Evolutionary conservation across 768 basidiomycete species (phyloP), one percentile per base, ranked within the genome.

Genomic region (Leccinum rimulosum): DNA sequence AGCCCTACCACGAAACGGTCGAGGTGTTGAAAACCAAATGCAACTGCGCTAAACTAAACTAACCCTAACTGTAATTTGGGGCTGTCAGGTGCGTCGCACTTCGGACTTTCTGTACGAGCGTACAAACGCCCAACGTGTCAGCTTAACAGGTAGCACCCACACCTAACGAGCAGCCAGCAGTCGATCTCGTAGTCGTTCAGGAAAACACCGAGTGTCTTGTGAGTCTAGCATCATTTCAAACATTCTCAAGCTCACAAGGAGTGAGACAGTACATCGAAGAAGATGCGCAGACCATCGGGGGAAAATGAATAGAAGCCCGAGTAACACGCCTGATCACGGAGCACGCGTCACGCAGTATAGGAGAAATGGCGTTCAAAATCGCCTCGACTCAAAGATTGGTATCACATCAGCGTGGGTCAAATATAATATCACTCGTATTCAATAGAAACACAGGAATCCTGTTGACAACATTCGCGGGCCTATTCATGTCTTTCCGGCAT

Each of bases 171-270:
- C 80, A 82, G 62, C 82, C 91, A 38, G 71, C 77, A 3, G 84
- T 97, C 6, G 93, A 99, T 76, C 83, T 98, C 68, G 86, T 98
- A 48, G 97, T 99, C 52, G 95, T 98, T 30, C 86, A 97, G 50
- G 97, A 99, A 76, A 99, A 99, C 74, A 99, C 97, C 1, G 97
- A 99, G 76, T 99, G 97, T 70, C 79, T 99, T 64, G 95, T 95
- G 70, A 49, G 88, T 48, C n/a, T 8, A 15, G 35, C 51, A 33
- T 15, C 49, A 49, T 53, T 3, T 10, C 55, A 17, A 35, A 52
- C 43, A 52, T 17, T 55, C 47, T 47, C 31, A 19, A 27, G 43
- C 38, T 15, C 19, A 45, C 43, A 45, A 47, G 55, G 27, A 28
- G n/a, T 40, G 15, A 11, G 10, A n/a, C 66, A 96, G 94, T 99